phyloP scores from a whole-genome alignment of 495 filamentous ascomycete genomes.

The Friedmanniomyces simplex region DNA sequence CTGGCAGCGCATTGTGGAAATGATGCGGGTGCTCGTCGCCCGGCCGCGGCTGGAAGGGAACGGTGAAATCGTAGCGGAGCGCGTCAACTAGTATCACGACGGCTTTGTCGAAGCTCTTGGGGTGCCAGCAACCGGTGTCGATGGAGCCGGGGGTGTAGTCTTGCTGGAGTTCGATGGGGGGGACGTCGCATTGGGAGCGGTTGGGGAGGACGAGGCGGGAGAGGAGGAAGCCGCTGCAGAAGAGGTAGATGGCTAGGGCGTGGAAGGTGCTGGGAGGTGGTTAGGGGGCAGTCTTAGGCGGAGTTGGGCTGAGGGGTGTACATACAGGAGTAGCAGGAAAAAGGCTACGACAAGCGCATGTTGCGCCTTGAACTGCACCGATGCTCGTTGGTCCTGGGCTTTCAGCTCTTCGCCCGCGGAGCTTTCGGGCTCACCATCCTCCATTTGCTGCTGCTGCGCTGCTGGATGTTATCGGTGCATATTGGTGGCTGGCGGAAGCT shows the following conservation, averaged over 20 bases:
- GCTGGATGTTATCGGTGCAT: not conserved
- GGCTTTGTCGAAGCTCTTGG: constrained; percentile 81
- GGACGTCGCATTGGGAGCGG: constrained; percentile 67
- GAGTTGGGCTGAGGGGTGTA: not conserved
- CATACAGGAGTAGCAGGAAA: constrained; percentile 40
- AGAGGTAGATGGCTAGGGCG: constrained; percentile 72
- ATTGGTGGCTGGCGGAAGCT: not conserved
- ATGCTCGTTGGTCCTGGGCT: constrained; percentile 26
- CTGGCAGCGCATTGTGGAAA: constrained; percentile 79
- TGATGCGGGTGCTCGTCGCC: constrained; percentile 46
- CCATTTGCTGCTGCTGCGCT: constrained; percentile 6
- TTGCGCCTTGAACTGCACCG: constrained; percentile 43
- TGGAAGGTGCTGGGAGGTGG: constrained; percentile 52
- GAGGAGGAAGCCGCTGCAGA: constrained; percentile 93
- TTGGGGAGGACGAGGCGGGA: constrained; percentile 82
- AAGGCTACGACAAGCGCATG: constrained; percentile 43
- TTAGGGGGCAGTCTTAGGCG: constrained; percentile 13
- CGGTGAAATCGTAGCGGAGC: constrained; percentile 90
- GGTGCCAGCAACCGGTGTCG: constrained; percentile 83
- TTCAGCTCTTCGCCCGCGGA: constrained; percentile 3
- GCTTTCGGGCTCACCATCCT: constrained; percentile 1
- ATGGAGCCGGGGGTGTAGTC: constrained; percentile 38
- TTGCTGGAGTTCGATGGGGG: constrained; percentile 47
- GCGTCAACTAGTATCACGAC: constrained; percentile 89
- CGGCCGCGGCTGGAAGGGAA: constrained; percentile 54